phyloP scores from a whole-genome alignment of 345 rosid genomes.

The Aethionema arabicum region DNA sequence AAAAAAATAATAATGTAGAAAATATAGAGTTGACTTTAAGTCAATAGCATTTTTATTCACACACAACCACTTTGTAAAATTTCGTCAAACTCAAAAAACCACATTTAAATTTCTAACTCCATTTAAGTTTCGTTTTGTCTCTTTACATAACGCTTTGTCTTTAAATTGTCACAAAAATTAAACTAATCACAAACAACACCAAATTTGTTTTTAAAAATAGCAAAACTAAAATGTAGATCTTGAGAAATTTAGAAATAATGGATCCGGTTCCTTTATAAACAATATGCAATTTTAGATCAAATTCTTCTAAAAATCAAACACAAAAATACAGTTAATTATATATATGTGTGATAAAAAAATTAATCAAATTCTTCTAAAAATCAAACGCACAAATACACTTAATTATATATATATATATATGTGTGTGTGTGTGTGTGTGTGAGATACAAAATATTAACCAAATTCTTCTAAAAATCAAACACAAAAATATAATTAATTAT shows the following conservation, averaged over 20 bases:
- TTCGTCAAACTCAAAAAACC: constrained; percentile 24
- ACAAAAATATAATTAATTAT: too few relatives aligned
- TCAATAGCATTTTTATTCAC: constrained; percentile 23
- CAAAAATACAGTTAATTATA: neutral
- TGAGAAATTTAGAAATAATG: neutral
- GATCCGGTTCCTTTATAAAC: constrained; percentile 15
- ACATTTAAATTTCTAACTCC: constrained; percentile 29
- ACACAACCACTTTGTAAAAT: constrained; percentile 10
- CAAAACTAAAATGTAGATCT: constrained; percentile 29
- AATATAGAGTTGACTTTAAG: constrained; percentile 21
- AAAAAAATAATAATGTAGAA: constrained; percentile 9
- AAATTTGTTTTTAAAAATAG: neutral
- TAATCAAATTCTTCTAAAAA: too few relatives aligned
- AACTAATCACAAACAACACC: too few relatives aligned
- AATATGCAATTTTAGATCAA: constrained; percentile 22
- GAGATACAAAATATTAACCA: too few relatives aligned
- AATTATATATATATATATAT: too few relatives aligned
- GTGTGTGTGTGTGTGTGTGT: too few relatives aligned
- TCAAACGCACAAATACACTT: too few relatives aligned
- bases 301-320: constrained; percentile 15
- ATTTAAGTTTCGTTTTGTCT: neutral
- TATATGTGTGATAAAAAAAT: neutral
- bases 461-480: too few relatives aligned
- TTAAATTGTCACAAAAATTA: constrained; percentile 20
- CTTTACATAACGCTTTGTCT: constrained; percentile 27